A percentile compares a stretch with the other conserved stretches of the same genome.
Evolutionary conservation across 805 yeast species (phyloP).

Genomic region (Ogataea pilisensis): DNA sequence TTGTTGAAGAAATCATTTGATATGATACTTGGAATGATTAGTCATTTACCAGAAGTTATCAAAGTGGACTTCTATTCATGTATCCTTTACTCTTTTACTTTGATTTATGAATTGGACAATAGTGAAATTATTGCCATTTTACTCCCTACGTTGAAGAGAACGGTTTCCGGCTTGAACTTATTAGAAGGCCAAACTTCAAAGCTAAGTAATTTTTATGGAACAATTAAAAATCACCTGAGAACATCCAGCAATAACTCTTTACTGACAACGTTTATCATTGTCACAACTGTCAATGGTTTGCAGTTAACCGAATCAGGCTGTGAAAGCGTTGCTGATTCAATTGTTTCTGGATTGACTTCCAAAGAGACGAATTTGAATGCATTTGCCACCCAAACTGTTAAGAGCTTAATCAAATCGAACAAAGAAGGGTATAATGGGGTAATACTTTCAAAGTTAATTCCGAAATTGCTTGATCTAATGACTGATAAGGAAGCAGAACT

Average conservation of each 20-base stretch:
- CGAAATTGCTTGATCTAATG: slow-evolving; percentile 35
- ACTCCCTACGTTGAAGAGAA: slow-evolving; percentile 46
- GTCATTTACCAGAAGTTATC: slow-evolving; percentile 62
- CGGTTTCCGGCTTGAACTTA: slow-evolving; percentile 31
- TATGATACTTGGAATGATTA: slow-evolving; percentile 58
- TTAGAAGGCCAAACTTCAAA: slow-evolving; percentile 18
- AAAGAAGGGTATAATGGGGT: slow-evolving; percentile 29
- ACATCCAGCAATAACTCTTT: slow-evolving; percentile 33
- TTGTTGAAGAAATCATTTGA: slow-evolving; percentile 47
- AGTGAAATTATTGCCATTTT: slow-evolving; percentile 46
- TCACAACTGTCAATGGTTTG: slow-evolving; percentile 37
- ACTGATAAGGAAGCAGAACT: slow-evolving; percentile 11
- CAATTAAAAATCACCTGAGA: slow-evolving; percentile 30
- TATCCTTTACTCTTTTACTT: slow-evolving; percentile 56
- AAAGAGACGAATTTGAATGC: slow-evolving; percentile 31
- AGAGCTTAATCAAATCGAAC: slow-evolving; percentile 42
- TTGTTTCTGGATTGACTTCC: slow-evolving; percentile 34
- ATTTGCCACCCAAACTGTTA: slow-evolving; percentile 58
- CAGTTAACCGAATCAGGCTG: slow-evolving; percentile 34
- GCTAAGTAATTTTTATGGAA: slow-evolving; percentile 34
- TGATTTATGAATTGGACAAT: slow-evolving; percentile 44
- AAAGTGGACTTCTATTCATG: slow-evolving; percentile 70
- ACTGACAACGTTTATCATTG: slow-evolving; percentile 40
- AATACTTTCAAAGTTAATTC: slow-evolving; percentile 43
- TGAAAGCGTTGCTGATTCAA: slow-evolving; percentile 29